Evolutionary conservation across 2,329 filamentous ascomycete species (phyloP).

Genomic region (Arachnomyces sp.): DNA sequence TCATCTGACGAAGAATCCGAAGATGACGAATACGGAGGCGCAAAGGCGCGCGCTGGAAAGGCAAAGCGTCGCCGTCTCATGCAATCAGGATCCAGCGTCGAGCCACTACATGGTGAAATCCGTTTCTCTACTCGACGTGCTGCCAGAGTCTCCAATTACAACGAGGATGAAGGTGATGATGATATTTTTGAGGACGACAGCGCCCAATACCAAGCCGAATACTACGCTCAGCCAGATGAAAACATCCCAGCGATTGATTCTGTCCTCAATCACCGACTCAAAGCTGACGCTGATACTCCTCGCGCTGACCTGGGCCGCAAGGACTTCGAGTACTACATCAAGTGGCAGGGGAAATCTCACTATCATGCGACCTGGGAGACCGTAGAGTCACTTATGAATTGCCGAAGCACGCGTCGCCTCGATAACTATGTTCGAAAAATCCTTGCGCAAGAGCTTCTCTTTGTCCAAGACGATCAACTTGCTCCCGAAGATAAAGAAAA

Average conservation of each 20-base stretch:
- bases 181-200: constrained; percentile 47
- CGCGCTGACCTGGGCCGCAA: constrained; percentile 37
- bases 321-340: constrained; percentile 86
- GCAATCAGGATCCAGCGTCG: constrained; percentile 54
- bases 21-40: constrained; percentile 67
- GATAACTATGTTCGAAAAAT: constrained; percentile 91
- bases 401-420: constrained; percentile 75
- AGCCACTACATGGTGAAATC: constrained; percentile 65
- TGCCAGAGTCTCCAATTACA: constrained; percentile 62
- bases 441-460: constrained; percentile 68
- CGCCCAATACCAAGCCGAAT: constrained; percentile 59
- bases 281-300: constrained; percentile 51
- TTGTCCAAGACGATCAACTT: constrained; percentile 64
- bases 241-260: constrained; percentile 80
- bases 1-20: constrained; percentile 59
- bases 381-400: constrained; percentile 62
- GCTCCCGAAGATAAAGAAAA: constrained; percentile 83
- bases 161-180: constrained; percentile 55
- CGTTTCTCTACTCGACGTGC: constrained; percentile 85
- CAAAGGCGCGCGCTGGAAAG: constrained; percentile 62
- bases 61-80: constrained; percentile 66
- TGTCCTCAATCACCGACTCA: constrained; percentile 76
- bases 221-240: constrained; percentile 58
- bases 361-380: constrained; percentile 94
- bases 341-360: constrained; percentile 94